These are phyloP conservation scores for Hondaea fermentalgiana DNA, from an alignment of 108 stramenopile species.

Conservation along the genomic window DNA sequence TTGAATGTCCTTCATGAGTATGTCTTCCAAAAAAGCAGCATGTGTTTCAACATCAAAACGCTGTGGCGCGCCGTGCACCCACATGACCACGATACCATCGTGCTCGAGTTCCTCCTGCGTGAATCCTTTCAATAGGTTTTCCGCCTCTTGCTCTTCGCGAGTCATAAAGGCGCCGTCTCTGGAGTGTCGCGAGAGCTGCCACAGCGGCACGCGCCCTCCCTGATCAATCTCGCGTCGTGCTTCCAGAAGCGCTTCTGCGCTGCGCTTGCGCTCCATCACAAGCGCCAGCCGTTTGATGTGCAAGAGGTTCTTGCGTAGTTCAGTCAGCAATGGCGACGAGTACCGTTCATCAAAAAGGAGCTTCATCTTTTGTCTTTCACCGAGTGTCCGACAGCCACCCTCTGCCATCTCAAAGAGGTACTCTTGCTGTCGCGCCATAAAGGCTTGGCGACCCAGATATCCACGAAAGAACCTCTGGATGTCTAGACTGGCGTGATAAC, in stretches of 20 bases:
- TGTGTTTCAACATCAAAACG: not conserved
- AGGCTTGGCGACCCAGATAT: not conserved
- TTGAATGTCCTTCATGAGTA: not conserved
- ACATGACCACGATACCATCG: not conserved
- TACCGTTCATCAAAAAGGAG: not conserved
- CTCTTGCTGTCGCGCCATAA: not conserved
- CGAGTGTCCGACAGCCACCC: not conserved
- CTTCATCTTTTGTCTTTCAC: not conserved
- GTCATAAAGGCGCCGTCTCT: not conserved
- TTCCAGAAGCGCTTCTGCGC: not conserved
- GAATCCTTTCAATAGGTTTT: not conserved
- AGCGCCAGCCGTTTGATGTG: not conserved
- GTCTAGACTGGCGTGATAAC: not conserved
- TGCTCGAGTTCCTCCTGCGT: not conserved
- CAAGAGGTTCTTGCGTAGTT: not conserved
- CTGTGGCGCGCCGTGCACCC: not conserved
- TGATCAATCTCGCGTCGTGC: not conserved
- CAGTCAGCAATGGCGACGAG: not conserved
- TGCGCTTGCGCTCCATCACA: not conserved
- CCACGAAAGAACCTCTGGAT: not conserved
- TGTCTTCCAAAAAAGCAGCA: not conserved
- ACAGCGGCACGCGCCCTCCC: not conserved
- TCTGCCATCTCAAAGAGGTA: not conserved
- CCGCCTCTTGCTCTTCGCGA: not conserved
- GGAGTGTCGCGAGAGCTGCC: not conserved